Conservation (phyloP, 768 basidiomycete species). For the Serendipita vermifera region DNA sequence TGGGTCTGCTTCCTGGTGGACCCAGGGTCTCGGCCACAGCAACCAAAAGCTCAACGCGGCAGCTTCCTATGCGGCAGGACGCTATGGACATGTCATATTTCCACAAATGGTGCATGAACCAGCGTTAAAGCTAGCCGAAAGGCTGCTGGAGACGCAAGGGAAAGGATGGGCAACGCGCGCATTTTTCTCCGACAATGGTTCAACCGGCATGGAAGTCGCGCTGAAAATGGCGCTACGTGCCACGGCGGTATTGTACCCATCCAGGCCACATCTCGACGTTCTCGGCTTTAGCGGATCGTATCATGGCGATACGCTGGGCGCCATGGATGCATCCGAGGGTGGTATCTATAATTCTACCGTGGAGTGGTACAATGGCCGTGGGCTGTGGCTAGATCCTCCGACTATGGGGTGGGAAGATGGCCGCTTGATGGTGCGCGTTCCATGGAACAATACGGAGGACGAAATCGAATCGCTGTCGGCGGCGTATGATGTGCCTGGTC, state of each 20-base stretch:
- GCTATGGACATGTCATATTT: slow-evolving; percentile 96
- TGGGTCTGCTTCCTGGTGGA: slow-evolving; percentile 98
- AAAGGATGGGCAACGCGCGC: slow-evolving; percentile 81
- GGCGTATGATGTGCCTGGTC: slow-evolving; percentile 56
- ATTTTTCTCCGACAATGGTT: slow-evolving; percentile 91
- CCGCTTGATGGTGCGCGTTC: background rate
- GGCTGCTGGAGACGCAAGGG: slow-evolving; percentile 60
- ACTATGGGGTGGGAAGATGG: slow-evolving; percentile 58
- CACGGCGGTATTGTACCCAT: slow-evolving; percentile 31
- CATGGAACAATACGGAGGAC: slow-evolving; percentile 22
- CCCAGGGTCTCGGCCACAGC: slow-evolving; percentile 80
- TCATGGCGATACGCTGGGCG: slow-evolving; percentile 95
- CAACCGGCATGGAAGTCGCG: slow-evolving; percentile 95
- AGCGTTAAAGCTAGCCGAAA: slow-evolving; percentile 72
- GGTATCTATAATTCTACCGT: slow-evolving; percentile 70
- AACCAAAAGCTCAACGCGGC: slow-evolving; percentile 63
- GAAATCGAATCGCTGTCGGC: slow-evolving; percentile 37
- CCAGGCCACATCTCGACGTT: slow-evolving; percentile 49
- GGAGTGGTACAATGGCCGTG: slow-evolving; percentile 90
- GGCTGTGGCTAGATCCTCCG: slow-evolving; percentile 89
- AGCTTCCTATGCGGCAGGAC: slow-evolving; percentile 77
- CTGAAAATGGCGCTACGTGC: slow-evolving; percentile 90
- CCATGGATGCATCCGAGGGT: slow-evolving; percentile 84
- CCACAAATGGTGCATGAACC: slow-evolving; percentile 79
- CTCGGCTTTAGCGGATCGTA: slow-evolving; percentile 86